Conservation (phyloP, 2,329 filamentous ascomycete genomes). For the Colletotrichum sp. region DNA sequence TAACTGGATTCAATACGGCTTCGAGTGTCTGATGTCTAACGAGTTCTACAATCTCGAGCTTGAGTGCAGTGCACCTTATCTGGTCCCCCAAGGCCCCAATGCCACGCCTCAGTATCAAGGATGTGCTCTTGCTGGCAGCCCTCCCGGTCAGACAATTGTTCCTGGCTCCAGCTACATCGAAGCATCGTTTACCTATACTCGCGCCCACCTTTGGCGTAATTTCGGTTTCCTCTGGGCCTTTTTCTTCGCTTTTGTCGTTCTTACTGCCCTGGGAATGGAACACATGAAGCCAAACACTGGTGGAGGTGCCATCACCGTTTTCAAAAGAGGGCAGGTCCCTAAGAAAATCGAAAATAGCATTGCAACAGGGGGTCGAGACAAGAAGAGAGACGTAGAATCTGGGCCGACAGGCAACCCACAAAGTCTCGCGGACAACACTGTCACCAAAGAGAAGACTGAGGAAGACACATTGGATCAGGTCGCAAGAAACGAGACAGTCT, state of each 20-base stretch:
- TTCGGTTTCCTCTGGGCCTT: constrained; percentile 57
- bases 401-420: constrained; percentile 54
- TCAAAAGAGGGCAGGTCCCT: constrained; percentile 68
- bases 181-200: constrained; percentile 54
- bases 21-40: constrained; percentile 71
- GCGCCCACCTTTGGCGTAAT: constrained; percentile 65
- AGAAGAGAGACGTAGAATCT: constrained; percentile 56
- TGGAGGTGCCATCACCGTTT: constrained; percentile 63
- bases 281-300: constrained; percentile 62
- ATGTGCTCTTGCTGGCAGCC: constrained; percentile 62
- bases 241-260: constrained; percentile 50
- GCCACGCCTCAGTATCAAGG: constrained; percentile 57
- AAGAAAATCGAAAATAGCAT: constrained; percentile 61
- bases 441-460: constrained; percentile 23
- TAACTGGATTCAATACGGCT: constrained; percentile 60
- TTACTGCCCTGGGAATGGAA: constrained; percentile 38
- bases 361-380: constrained; percentile 48
- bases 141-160: constrained; percentile 55
- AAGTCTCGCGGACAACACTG: constrained; percentile 53
- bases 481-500: constrained; percentile 64
- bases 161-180: constrained; percentile 60
- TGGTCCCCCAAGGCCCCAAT: constrained; percentile 56
- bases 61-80: constrained; percentile 55
- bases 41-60: constrained; percentile 62
- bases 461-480: constrained; percentile 48